Evolutionary conservation across 1,284 basidiomycete species (phyloP).

Genomic region (Agaricales sp.): DNA sequence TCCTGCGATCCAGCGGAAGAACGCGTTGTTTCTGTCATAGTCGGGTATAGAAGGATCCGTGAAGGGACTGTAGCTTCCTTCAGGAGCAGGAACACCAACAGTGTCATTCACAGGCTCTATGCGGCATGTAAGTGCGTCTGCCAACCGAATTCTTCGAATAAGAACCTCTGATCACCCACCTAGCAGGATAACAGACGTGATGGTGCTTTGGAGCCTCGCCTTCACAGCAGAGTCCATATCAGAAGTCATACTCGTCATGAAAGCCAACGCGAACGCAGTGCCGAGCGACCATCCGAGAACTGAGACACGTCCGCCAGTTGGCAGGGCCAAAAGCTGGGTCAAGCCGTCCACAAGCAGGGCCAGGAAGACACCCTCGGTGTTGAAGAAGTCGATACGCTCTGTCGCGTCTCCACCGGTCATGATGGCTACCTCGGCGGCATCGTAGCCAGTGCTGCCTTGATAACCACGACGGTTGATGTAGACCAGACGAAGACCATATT

Average conservation of each 20-base stretch:
- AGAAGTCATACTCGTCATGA: not conserved
- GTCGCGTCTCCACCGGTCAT: slow-evolving; percentile 10
- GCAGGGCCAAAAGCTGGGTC: slow-evolving; percentile 9
- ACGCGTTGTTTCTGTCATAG: slow-evolving; percentile 10
- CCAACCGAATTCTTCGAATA: not conserved
- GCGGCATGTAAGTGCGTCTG: not conserved
- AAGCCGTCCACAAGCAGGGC: slow-evolving; percentile 15
- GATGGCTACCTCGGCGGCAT: slow-evolving; percentile 15
- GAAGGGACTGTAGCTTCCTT: slow-evolving; percentile 12
- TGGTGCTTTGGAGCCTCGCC: not conserved
- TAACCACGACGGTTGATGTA: slow-evolving; percentile 22
- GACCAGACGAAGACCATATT: slow-evolving; percentile 18
- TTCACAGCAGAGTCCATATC: not conserved
- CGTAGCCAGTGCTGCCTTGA: slow-evolving; percentile 17
- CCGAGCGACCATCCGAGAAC: slow-evolving; percentile 2
- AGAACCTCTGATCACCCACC: not conserved
- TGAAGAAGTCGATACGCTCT: slow-evolving; percentile 9
- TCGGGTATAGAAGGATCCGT: slow-evolving; percentile 11
- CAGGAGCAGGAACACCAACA: not conserved
- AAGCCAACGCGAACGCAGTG: slow-evolving; percentile 3
- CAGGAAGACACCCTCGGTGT: slow-evolving; percentile 15
- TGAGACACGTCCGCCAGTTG: not conserved
- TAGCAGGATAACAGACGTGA: not conserved
- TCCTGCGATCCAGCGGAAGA: slow-evolving; percentile 14
- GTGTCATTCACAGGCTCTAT: not conserved